These are phyloP conservation scores for Telopea speciosissima DNA, from an alignment of 177 flowering plant genomes.

Conservation along the genomic window DNA sequence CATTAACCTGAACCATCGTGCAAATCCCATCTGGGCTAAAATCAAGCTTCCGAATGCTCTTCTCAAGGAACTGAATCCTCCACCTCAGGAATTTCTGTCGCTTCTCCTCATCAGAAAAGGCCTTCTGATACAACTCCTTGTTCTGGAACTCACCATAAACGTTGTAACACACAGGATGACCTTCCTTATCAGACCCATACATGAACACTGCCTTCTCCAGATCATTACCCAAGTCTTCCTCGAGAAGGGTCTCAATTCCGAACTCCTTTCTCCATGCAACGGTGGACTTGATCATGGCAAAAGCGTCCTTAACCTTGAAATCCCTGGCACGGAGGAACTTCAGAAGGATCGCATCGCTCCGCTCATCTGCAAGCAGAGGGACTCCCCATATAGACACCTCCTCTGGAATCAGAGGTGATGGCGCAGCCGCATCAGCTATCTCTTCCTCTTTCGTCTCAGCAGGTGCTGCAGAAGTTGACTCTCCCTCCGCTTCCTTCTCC, in stretches of 20 bases:
- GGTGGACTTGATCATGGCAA: slow-evolving; percentile 33
- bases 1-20: slow-evolving; percentile 67
- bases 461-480: neutral
- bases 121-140: slow-evolving; percentile 27
- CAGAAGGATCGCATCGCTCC: slow-evolving; percentile 58
- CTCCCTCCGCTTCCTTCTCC: neutral
- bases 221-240: neutral
- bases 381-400: slow-evolving; percentile 71
- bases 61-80: slow-evolving; percentile 76
- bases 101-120: slow-evolving; percentile 70
- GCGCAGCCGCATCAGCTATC: slow-evolving; percentile 3
- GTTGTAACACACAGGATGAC: slow-evolving; percentile 77
- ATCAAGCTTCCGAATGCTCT: slow-evolving; percentile 59
- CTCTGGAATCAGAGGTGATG: slow-evolving; percentile 39
- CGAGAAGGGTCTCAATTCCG: neutral
- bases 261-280: neutral
- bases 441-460: slow-evolving; percentile 7
- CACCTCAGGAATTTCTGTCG: slow-evolving; percentile 50
- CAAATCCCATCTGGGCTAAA: slow-evolving; percentile 55
- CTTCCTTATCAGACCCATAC: slow-evolving; percentile 61
- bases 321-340: slow-evolving; percentile 83
- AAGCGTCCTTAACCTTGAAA: slow-evolving; percentile 74
- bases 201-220: neutral
- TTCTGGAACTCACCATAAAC: slow-evolving; percentile 14
- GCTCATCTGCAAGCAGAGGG: slow-evolving; percentile 59